Evolutionary conservation across 2,329 filamentous ascomycete species (phyloP).

Genomic region (Aspergillus tanneri): DNA sequence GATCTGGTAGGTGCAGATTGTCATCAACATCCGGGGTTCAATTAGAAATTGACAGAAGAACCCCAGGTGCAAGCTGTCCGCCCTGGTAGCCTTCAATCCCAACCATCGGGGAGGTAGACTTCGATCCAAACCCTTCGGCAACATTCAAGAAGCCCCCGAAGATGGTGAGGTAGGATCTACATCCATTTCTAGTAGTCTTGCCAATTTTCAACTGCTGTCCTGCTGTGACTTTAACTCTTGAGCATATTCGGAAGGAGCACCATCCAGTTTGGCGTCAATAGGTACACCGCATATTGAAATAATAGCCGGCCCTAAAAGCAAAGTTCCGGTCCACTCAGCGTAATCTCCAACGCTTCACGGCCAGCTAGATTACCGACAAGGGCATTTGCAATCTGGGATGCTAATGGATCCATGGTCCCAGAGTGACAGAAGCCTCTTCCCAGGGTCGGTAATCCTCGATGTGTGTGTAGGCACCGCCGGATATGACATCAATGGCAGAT

Average conservation of each 20-base stretch:
- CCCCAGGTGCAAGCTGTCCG: slow-evolving; percentile 54
- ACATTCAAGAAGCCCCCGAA: slow-evolving; percentile 56
- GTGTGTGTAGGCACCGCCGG: slow-evolving; percentile 57
- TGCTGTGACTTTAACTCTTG: slow-evolving; percentile 49
- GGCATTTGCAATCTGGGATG: slow-evolving; percentile 58
- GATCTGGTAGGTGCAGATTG: slow-evolving; percentile 44
- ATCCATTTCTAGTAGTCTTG: slow-evolving; percentile 53
- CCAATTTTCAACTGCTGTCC: slow-evolving; percentile 58
- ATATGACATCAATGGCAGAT: slow-evolving; percentile 56
- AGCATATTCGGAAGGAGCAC: slow-evolving; percentile 55
- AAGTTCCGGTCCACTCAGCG: slow-evolving; percentile 59
- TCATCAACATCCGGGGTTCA: slow-evolving; percentile 35
- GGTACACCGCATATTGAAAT: slow-evolving; percentile 59
- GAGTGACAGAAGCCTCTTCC: slow-evolving; percentile 60
- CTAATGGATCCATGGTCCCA: slow-evolving; percentile 63
- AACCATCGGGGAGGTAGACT: slow-evolving; percentile 59
- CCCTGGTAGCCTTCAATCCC: slow-evolving; percentile 62
- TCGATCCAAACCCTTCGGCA: slow-evolving; percentile 58
- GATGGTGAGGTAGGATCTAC: slow-evolving; percentile 59
- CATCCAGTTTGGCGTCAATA: slow-evolving; percentile 55
- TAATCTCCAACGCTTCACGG: slow-evolving; percentile 60
- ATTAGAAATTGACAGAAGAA: slow-evolving; percentile 50
- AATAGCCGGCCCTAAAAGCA: slow-evolving; percentile 55
- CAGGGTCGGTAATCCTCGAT: slow-evolving; percentile 58
- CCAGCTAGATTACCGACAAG: slow-evolving; percentile 57